A percentile compares a stretch with the other conserved stretches of the same genome.
phyloP scores from a whole-genome alignment of 2,329 filamentous ascomycete species.

The Cyphellophora europaea region DNA sequence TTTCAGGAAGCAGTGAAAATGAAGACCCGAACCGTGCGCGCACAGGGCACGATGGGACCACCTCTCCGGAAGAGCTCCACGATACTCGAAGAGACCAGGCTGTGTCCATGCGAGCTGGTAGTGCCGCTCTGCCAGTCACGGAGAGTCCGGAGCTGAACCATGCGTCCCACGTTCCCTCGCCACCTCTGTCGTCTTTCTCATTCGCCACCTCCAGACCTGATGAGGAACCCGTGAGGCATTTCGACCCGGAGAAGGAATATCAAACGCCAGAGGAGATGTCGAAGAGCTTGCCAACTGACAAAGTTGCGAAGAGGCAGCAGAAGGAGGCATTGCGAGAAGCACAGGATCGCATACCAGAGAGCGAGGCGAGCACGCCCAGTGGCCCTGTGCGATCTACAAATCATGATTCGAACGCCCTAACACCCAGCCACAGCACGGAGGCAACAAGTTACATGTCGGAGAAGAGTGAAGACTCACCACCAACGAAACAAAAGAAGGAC shows the following conservation, averaged over 20 bases:
- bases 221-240: constrained; percentile 16
- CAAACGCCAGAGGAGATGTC: constrained; percentile 5
- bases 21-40: not conserved
- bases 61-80: constrained; percentile 2
- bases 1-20: constrained; percentile 1
- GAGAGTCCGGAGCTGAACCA: constrained; percentile 6
- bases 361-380: constrained; percentile 2
- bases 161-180: constrained; percentile 5
- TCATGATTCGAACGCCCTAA: too few species aligned
- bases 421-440: too few species aligned
- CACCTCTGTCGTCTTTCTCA: constrained; percentile 12
- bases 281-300: constrained; percentile 13
- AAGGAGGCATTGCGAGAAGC: too few species aligned
- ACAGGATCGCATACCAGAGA: too few species aligned
- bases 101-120: constrained; percentile 18
- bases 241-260: constrained; percentile 12
- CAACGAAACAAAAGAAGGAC: constrained; percentile 9
- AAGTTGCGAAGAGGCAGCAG: constrained; percentile 1
- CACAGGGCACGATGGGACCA: not conserved
- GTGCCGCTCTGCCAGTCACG: constrained; percentile 10
- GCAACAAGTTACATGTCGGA: too few species aligned
- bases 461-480: constrained; percentile 12
- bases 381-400: too few species aligned
- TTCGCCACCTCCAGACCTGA: constrained; percentile 15
- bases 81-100: constrained; percentile 12